phyloP scores from a whole-genome alignment of 1,284 basidiomycete species.

The Coniophora puteana region DNA sequence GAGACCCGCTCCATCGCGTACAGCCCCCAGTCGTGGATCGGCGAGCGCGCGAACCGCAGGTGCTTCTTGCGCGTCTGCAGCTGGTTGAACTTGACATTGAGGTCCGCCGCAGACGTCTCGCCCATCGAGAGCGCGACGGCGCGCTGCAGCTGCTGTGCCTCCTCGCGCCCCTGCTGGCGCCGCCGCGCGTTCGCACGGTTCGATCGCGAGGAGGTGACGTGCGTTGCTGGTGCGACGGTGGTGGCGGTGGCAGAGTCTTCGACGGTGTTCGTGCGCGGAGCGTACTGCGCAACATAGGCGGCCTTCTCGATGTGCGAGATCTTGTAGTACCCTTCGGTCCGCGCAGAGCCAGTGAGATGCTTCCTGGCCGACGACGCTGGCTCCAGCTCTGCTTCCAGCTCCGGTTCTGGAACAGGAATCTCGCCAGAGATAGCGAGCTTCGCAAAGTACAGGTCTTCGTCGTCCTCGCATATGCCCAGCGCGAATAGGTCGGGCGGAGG shows the following conservation, averaged over 20 bases:
- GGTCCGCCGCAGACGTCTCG: conserved; percentile 62
- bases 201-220: conserved; percentile 80
- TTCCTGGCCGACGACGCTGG: conserved; percentile 39
- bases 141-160: conserved; percentile 82
- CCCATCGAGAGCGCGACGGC: conserved; percentile 74
- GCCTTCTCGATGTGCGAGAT: conserved; percentile 92
- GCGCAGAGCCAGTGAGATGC: conserved; percentile 79
- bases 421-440: conserved; percentile 54
- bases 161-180: conserved; percentile 91
- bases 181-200: conserved; percentile 95
- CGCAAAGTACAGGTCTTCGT: conserved; percentile 89
- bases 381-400: conserved; percentile 22
- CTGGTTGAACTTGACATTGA: conserved; percentile 95
- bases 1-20: conserved; percentile 96
- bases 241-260: conserved; percentile 31
- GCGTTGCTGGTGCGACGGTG: conserved; percentile 46
- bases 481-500: conserved; percentile 56
- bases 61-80: conserved; percentile 98
- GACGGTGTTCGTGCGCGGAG: conserved; percentile 46
- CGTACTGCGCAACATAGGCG: conserved; percentile 81
- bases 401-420: too few species aligned
- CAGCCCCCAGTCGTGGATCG: conserved; percentile 98
- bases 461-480: conserved; percentile 73
- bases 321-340: conserved; percentile 94
- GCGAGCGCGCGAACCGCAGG: conserved; percentile 90